A percentile compares a stretch with the other conserved stretches of the same genome.
Evolutionary conservation across 2,329 filamentous ascomycete species (phyloP).

Genomic region (Xylaria multiplex): DNA sequence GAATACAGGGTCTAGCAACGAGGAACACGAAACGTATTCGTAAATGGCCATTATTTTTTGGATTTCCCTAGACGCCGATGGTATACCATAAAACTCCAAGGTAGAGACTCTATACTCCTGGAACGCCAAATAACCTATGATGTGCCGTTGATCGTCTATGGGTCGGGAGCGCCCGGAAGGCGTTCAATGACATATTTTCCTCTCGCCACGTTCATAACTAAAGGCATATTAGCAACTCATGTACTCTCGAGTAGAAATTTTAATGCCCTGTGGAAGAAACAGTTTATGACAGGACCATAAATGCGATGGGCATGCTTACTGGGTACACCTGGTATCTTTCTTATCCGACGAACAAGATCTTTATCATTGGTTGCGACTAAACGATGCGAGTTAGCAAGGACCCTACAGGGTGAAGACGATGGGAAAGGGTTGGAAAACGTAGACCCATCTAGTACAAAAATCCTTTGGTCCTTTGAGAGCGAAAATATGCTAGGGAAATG

Average conservation of each 20-base stretch:
- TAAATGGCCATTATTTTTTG: neutral
- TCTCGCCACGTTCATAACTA: slow-evolving; percentile 79
- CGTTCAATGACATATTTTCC: slow-evolving; percentile 96
- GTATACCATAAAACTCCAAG: slow-evolving; percentile 11
- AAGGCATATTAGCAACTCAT: slow-evolving; percentile 17
- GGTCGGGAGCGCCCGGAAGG: slow-evolving; percentile 81
- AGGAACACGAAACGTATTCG: slow-evolving; percentile 1
- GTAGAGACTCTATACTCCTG: slow-evolving; percentile 5
- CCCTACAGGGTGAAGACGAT: neutral
- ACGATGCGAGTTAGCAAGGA: slow-evolving; percentile 3
- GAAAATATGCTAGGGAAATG: too few relatives aligned
- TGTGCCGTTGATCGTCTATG: slow-evolving; percentile 12
- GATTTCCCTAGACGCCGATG: slow-evolving; percentile 26
- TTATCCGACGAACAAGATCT: slow-evolving; percentile 81
- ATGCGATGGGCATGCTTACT: slow-evolving; percentile 44
- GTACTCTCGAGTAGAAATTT: neutral
- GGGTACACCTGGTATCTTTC: slow-evolving; percentile 78
- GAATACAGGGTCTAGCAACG: neutral
- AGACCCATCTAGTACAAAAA: neutral
- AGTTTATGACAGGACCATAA: neutral
- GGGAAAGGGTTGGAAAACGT: neutral
- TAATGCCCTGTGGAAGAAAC: neutral
- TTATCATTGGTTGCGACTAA: slow-evolving; percentile 74
- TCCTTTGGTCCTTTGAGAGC: slow-evolving; percentile 9
- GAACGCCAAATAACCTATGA: slow-evolving; percentile 19